These are phyloP conservation scores for Eustoma russellianum DNA, from an alignment of 257 asterid genomes.

Conservation along the genomic window DNA sequence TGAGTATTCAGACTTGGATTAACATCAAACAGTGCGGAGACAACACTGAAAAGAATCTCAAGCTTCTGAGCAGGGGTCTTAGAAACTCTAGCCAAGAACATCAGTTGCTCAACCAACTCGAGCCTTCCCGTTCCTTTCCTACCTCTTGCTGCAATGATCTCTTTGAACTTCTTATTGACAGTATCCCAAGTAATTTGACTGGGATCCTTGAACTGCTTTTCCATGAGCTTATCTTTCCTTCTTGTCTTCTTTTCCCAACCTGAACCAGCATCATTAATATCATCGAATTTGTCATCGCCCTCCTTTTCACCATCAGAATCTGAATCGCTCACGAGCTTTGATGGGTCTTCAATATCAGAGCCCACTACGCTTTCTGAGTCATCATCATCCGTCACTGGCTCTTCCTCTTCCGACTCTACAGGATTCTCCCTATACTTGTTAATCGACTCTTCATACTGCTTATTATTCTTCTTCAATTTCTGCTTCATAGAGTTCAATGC, in stretches of 20 bases:
- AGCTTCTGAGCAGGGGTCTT: conserved; percentile 98
- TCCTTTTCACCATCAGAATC: conserved; percentile 40
- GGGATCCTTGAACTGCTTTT: conserved; percentile 82
- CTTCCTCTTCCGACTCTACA: conserved; percentile 61
- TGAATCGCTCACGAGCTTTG: conserved; percentile 17
- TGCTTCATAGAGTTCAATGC: conserved; percentile 93
- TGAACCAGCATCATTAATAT: conserved; percentile 18
- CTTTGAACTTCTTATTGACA: conserved; percentile 86
- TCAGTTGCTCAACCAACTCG: conserved; percentile 91
- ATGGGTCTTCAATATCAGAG: conserved; percentile 33
- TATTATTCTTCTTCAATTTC: conserved; percentile 83
- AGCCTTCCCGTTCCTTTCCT: conserved; percentile 87
- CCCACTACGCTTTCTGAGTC: conserved; percentile 47
- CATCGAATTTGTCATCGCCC: conserved; percentile 16
- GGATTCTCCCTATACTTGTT: conserved; percentile 78
- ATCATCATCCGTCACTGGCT: conserved; percentile 51
- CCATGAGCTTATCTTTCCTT: conserved; percentile 88
- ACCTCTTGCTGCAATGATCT: conserved; percentile 84
- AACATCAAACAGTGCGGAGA: conserved; percentile 91
- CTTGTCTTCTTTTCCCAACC: conserved; percentile 85
- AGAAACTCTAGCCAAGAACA: conserved; percentile 83
- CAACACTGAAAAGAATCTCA: conserved; percentile 81
- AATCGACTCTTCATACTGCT: conserved; percentile 68
- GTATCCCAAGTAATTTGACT: conserved; percentile 91
- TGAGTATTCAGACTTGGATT: conserved; percentile 76